Conservation (phyloP, 2,329 filamentous ascomycete species). For the Colletotrichum tropicale region DNA sequence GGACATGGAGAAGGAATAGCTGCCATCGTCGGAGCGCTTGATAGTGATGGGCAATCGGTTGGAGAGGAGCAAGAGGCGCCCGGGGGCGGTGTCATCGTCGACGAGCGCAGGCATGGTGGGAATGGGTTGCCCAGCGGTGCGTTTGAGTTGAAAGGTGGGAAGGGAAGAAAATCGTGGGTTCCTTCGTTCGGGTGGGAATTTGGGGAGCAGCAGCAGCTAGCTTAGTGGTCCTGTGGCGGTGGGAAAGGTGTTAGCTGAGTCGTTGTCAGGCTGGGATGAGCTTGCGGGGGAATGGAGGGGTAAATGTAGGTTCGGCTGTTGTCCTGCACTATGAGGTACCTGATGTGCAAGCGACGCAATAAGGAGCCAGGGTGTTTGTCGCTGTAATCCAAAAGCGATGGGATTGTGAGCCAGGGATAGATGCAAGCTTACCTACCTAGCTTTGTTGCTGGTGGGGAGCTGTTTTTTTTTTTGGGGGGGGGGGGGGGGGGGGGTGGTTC, state of each 20-base stretch:
- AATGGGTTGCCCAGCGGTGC: not conserved
- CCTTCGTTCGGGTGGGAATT: not conserved
- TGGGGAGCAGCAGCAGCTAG: not conserved
- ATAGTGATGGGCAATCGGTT: conserved; percentile 97
- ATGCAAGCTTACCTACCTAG: not conserved
- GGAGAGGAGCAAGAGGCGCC: conserved; percentile 81
- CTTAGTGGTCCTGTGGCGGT: conserved; percentile 3
- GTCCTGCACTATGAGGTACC: not conserved
- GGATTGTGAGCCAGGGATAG: not conserved
- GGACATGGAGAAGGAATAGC: conserved; percentile 94
- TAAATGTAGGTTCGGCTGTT: conserved; percentile 8
- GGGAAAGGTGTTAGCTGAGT: conserved; percentile 14
- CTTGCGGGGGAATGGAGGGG: conserved; percentile 22
- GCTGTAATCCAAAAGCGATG: not conserved
- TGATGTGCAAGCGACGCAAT: conserved; percentile 2
- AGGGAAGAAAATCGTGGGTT: not conserved
- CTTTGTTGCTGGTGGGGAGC: not conserved
- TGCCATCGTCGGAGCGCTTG: conserved; percentile 89
- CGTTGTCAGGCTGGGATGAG: conserved; percentile 17
- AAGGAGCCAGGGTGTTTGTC: not conserved
- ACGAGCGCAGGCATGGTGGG: conserved; percentile 40
- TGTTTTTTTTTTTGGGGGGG: too few relatives aligned
- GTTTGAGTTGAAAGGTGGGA: not conserved
- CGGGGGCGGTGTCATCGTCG: conserved; percentile 38
- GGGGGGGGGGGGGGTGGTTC: not conserved